Evolutionary conservation across 192 early-diverging fungal species (phyloP).

Genomic region (Linnemannia exigua): DNA sequence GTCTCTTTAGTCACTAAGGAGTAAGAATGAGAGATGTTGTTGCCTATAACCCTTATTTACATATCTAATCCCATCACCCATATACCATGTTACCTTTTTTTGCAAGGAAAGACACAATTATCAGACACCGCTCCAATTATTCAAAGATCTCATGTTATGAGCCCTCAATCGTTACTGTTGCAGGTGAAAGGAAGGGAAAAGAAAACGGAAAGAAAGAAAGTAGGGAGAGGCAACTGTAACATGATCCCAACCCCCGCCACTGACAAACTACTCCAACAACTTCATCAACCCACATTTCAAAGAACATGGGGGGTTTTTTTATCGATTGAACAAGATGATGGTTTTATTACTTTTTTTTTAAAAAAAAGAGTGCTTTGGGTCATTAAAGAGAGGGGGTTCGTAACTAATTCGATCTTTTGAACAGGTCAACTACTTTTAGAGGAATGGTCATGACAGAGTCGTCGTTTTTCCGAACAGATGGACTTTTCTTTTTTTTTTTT

Average conservation of each 20-base stretch:
- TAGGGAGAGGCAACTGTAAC: too few relatives aligned
- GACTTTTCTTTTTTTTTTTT: neutral
- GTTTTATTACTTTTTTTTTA: neutral
- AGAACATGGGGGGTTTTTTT: too few relatives aligned
- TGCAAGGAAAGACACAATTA: neutral
- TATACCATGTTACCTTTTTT: neutral
- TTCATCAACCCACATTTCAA: too few relatives aligned
- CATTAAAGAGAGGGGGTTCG: neutral
- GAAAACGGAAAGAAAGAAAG: too few relatives aligned
- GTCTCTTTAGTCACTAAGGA: slow-evolving; percentile 66
- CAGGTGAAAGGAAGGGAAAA: too few relatives aligned
- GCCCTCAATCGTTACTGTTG: too few relatives aligned
- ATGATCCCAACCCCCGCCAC: too few relatives aligned
- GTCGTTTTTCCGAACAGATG: neutral
- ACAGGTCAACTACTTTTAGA: neutral
- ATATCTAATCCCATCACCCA: neutral
- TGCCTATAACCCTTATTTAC: too few relatives aligned
- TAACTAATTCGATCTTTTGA: neutral
- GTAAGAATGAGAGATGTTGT: neutral
- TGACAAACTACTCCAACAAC: too few relatives aligned
- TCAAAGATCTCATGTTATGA: neutral
- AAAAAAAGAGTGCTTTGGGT: neutral
- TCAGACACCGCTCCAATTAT: too few relatives aligned
- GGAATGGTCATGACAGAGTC: neutral
- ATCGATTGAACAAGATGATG: neutral